Evolutionary conservation across 2,329 filamentous ascomycete species (phyloP).

Genomic region (Cladosporium sp.): DNA sequence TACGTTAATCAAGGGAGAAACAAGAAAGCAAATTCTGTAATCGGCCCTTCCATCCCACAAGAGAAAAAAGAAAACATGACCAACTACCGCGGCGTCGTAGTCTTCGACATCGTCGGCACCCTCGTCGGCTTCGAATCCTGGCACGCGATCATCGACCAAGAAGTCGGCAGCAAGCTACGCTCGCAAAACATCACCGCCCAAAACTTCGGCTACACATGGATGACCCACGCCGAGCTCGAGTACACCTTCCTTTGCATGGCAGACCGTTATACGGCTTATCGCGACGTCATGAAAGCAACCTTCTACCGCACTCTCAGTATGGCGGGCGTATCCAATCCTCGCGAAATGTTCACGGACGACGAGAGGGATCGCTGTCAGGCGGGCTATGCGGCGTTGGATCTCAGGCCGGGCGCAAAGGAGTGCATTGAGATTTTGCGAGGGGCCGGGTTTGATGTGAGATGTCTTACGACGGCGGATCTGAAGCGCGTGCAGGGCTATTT

Average conservation of each 20-base stretch:
- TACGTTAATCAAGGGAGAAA: background rate
- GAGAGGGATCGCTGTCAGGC: slow-evolving; percentile 39
- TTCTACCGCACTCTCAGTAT: slow-evolving; percentile 48
- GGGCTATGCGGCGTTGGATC: slow-evolving; percentile 32
- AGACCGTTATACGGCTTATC: slow-evolving; percentile 41
- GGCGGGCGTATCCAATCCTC: slow-evolving; percentile 41
- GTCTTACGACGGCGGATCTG: slow-evolving; percentile 49
- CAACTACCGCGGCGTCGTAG: too few species aligned
- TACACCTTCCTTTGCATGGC: slow-evolving; percentile 47
- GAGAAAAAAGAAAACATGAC: too few species aligned
- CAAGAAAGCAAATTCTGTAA: slow-evolving; percentile 17
- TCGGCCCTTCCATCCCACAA: too few species aligned
- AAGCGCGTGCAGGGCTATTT: slow-evolving; percentile 51
- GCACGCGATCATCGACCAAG: slow-evolving; percentile 37
- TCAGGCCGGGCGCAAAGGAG: slow-evolving; percentile 39
- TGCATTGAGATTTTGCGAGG: slow-evolving; percentile 41
- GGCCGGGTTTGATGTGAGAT: slow-evolving; percentile 50
- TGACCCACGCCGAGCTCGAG: slow-evolving; percentile 45
- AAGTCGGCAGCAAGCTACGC: slow-evolving; percentile 39
- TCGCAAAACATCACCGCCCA: slow-evolving; percentile 37
- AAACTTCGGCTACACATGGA: slow-evolving; percentile 45
- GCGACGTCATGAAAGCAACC: slow-evolving; percentile 38
- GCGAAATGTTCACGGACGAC: slow-evolving; percentile 38
- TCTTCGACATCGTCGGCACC: slow-evolving; percentile 48
- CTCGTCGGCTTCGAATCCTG: slow-evolving; percentile 44